Base-by-base conservation (phyloP, 306 rosid species). In the Cicer pinnatifidum region DNA sequence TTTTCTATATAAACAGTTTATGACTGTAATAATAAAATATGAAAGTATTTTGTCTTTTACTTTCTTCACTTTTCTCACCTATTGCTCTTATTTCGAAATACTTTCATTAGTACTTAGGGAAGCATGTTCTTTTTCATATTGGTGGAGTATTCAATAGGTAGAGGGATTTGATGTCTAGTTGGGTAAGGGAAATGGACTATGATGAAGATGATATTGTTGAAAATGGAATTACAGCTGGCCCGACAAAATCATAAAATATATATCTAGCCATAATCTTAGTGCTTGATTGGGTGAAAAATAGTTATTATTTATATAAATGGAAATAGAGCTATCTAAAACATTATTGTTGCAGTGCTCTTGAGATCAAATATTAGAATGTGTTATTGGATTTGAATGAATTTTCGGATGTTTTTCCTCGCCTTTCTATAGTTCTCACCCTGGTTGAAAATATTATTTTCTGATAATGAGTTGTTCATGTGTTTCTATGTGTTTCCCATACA, bases 361-460 rank as follows among this genome's bases (percentile, higher is more conserved):
- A 44, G 67, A 53, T 52, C 8, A 52, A 65, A 75, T 69, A 53
- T 12, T 1, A 3, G 11, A 12, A 13, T 38, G 11, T 75, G 11
- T 75, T 40, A 33, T 28, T 69, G 77, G 15, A 81, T 54, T 39
- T 69, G 57, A 8, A 46, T 45, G 52, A 39, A 9, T 46, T 53
- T 56, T 40, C 37, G 47, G 37, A 57, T 57, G 46, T 16, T 45
- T 16, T 58, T 67, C 78, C n/a, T 52, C 53, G 70, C 65, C 44
- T 44, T 54, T 13, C 63, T 38, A 5, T 17, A 33, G 47, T 52
- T 8, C 19, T 57, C 45, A 19, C 33, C 50, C 68, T 79, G 44
- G 76, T 64, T 81, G 57, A 72, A 80, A 58, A 76, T 8, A 45
- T 68, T 39, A 38, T 45, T 52, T 75, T 45, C 28, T 12, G 28